These are phyloP conservation scores for Schizothecium vesticola DNA, from an alignment of 495 filamentous ascomycete genomes.

Conservation along the genomic window DNA sequence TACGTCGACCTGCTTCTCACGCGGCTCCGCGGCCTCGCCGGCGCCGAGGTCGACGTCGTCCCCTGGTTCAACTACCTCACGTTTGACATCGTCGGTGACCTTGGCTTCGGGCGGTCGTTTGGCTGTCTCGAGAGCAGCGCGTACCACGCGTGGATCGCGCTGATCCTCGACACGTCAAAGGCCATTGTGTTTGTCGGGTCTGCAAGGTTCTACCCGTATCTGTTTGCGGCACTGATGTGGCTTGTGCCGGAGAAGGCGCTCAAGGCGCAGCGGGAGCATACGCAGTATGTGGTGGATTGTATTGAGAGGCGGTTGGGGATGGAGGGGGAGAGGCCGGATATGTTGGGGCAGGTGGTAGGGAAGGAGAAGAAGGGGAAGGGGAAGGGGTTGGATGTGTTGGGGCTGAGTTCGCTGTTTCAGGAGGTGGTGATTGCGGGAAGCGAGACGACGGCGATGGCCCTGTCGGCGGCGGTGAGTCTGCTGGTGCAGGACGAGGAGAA, in stretches of 20 bases:
- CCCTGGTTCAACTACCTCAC: slow-evolving; percentile 51
- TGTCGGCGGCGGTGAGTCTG: slow-evolving; percentile 44
- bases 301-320: background rate
- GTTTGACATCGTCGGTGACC: slow-evolving; percentile 54
- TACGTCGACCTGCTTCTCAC: slow-evolving; percentile 39
- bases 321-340: background rate
- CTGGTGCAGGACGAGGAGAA: slow-evolving; percentile 38
- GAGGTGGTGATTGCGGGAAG: slow-evolving; percentile 23
- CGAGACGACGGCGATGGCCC: slow-evolving; percentile 52
- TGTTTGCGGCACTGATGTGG: background rate
- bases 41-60: slow-evolving; percentile 26
- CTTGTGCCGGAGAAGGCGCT: slow-evolving; percentile 3
- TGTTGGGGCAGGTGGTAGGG: background rate
- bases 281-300: background rate
- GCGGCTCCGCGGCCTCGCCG: slow-evolving; percentile 24
- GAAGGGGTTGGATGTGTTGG: background rate
- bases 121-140: slow-evolving; percentile 35
- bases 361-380: background rate
- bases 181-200: slow-evolving; percentile 23
- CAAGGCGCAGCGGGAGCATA: background rate
- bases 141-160: slow-evolving; percentile 33
- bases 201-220: slow-evolving; percentile 8
- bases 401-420: background rate
- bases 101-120: slow-evolving; percentile 52
- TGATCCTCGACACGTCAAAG: slow-evolving; percentile 26